Conservation (phyloP, 2,329 filamentous ascomycete genomes). For the Domatiomyces catenatus region DNA sequence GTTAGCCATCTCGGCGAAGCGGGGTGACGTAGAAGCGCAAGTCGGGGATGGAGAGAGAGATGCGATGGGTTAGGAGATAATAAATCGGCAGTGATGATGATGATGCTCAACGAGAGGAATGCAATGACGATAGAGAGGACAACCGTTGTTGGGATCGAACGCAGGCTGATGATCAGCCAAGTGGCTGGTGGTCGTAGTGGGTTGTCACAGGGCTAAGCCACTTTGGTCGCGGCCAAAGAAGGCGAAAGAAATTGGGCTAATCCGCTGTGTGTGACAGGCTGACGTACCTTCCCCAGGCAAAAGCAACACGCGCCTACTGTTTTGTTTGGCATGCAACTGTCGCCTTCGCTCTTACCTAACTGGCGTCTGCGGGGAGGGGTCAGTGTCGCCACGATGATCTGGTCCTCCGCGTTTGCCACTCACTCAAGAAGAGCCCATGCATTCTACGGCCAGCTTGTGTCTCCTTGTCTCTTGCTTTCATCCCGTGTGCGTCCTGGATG, state of each 20-base stretch:
- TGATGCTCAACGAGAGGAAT: background rate
- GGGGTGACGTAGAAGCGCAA: conserved; percentile 36
- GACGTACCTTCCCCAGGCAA: background rate
- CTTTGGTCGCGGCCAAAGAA: background rate
- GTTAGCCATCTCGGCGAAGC: conserved; percentile 40
- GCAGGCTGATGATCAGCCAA: background rate
- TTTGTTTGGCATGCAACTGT: no score
- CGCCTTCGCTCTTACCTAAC: no score
- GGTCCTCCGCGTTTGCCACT: no score
- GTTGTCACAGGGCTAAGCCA: background rate
- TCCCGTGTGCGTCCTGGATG: background rate
- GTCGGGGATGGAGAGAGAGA: conserved; percentile 17
- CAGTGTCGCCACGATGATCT: no score
- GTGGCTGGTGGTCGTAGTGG: conserved; percentile 3
- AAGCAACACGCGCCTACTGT: background rate
- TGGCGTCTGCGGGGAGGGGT: no score
- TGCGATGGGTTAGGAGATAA: conserved; percentile 7
- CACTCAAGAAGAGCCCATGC: background rate
- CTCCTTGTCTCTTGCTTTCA: background rate
- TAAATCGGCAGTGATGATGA: conserved; percentile 5
- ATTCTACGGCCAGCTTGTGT: background rate
- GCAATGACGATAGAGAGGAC: background rate
- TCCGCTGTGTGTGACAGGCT: background rate
- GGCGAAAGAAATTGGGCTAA: background rate
- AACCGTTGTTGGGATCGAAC: background rate